Evolutionary conservation across 75 land plant genomes (phyloP), one percentile per base, ranked within the genome.

Genomic region (Larix kaempferi): DNA sequence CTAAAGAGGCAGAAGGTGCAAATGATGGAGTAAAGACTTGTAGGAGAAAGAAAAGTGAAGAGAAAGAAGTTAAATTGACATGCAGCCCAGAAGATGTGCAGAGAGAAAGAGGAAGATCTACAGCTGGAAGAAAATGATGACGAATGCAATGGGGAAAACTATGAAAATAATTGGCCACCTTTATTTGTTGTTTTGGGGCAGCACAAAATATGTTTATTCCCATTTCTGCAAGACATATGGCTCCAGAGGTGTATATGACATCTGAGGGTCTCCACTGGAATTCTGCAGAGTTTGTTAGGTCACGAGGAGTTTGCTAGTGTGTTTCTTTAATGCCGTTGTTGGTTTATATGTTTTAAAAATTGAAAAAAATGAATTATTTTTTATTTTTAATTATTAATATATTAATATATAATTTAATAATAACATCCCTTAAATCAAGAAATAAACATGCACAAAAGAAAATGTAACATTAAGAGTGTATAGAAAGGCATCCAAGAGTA

Each of bases 151-250:
- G 92, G 88, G 73, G 84, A 91, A 33, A 90, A 85, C 33, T 77
- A 59, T 16, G 81, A 84, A 1, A 81, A 88, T 69, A 84, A 84
- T 56, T 96, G 99, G 99, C 99, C 97, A 60, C 94, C 94, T 37
- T 88, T 98, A 22, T 98, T 37, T 94, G 99, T 84, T 98, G 99
- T 87, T 98, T 95, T 82, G 99, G 99, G 71, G 92, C 98, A 65
- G 98, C 91, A 4, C 89, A 89, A 29, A 81, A 88, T 79, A 86
- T 85, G 74, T 98, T 98, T 79, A 65, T 95, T 72, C 98, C 99
- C 22, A 85, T 93, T 59, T 84, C 88, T 64, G 91, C 88, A 57
- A 89, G 89, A 73, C 84, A 92, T 69, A 76, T 91, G 79, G 90
- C 91, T 78, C 81, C 89, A 78, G 92, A 98, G 35, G 80, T 92